A percentile compares a stretch with the other conserved stretches of the same genome.
Evolutionary conservation across 2,329 filamentous ascomycete genomes (phyloP).

Genomic region (Colletotrichum liaoningense): DNA sequence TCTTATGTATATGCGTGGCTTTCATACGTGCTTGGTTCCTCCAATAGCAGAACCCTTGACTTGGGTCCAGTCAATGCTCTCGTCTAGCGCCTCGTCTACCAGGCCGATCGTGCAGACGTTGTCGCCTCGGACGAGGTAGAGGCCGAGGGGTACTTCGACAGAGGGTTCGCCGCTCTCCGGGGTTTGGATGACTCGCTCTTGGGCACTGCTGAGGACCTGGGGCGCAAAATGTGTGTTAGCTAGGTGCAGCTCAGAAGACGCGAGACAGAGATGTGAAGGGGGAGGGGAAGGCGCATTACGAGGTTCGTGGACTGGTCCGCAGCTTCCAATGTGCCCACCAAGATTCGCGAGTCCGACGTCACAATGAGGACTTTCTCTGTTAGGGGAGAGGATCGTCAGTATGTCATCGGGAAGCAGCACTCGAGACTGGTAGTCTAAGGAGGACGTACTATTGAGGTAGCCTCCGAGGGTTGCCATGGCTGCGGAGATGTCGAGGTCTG

Average conservation of each 20-base stretch:
- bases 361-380: conserved; percentile 92
- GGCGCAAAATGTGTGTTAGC: neutral
- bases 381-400: conserved; percentile 40
- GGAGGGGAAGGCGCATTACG: conserved; percentile 51
- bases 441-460: conserved; percentile 55
- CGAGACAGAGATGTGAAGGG: neutral
- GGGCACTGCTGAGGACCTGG: conserved; percentile 81
- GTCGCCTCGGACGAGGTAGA: conserved; percentile 94
- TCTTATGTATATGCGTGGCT: neutral
- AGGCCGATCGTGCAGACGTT: conserved; percentile 92
- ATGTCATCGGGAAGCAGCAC: conserved; percentile 19
- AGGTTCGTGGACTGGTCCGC: conserved; percentile 95
- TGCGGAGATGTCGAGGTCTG: conserved; percentile 1
- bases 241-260: neutral
- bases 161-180: conserved; percentile 86
- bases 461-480: conserved; percentile 57
- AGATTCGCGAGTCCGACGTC: conserved; percentile 90
- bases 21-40: conserved; percentile 79
- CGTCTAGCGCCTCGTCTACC: conserved; percentile 90
- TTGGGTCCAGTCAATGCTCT: conserved; percentile 91
- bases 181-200: conserved; percentile 91
- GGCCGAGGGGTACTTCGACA: conserved; percentile 82
- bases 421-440: neutral
- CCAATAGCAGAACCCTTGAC: conserved; percentile 88
- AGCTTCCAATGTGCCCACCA: conserved; percentile 84